These are phyloP conservation scores for Aspergillus cavernicola DNA, from an alignment of 495 filamentous ascomycete species.

Conservation along the genomic window DNA sequence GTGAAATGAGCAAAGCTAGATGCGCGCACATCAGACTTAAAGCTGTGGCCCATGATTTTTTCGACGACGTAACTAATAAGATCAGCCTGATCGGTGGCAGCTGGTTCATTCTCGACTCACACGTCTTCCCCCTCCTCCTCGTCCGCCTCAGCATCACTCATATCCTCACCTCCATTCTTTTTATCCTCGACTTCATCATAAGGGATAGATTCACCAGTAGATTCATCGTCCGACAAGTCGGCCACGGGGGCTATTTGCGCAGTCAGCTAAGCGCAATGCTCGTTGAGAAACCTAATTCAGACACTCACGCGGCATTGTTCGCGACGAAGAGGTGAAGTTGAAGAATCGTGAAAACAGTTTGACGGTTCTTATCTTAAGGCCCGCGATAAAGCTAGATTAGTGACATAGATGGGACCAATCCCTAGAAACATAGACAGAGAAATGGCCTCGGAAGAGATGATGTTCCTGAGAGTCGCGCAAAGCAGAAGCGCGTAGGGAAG, in stretches of 20 bases:
- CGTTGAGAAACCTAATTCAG: slow-evolving; percentile 14
- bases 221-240: slow-evolving; percentile 45
- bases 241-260: slow-evolving; percentile 33
- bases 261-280: slow-evolving; percentile 13
- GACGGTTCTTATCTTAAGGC: slow-evolving; percentile 16
- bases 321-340: slow-evolving; percentile 17
- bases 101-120: slow-evolving; percentile 19
- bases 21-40: slow-evolving; percentile 32
- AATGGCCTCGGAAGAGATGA: background rate
- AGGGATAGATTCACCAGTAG: slow-evolving; percentile 38
- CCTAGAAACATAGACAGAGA: background rate
- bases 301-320: slow-evolving; percentile 39
- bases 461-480: slow-evolving; percentile 10
- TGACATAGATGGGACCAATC: background rate
- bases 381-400: background rate
- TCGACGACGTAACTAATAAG: slow-evolving; percentile 57
- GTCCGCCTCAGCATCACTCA: slow-evolving; percentile 25
- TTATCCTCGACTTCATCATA: slow-evolving; percentile 32
- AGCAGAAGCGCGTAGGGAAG: slow-evolving; percentile 9
- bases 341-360: slow-evolving; percentile 35
- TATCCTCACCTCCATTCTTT: slow-evolving; percentile 38
- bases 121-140: slow-evolving; percentile 41
- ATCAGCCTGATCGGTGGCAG: slow-evolving; percentile 25
- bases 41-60: slow-evolving; percentile 49
- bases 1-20: background rate